Evolutionary conservation across 176 grass and related monocot genomes (phyloP).

Genomic region (Oryza glumipatula): DNA sequence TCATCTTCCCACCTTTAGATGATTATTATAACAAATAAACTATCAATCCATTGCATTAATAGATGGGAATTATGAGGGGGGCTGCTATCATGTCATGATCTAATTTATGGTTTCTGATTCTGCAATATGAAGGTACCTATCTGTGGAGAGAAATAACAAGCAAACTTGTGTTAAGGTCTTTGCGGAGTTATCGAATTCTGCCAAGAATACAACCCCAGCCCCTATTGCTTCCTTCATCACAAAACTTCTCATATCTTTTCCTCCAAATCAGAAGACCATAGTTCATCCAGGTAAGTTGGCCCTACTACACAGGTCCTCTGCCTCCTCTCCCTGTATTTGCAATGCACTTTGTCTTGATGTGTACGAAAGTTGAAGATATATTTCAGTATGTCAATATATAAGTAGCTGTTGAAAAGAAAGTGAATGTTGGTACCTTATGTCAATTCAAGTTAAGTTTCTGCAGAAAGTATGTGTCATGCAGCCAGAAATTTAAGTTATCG

Average conservation of each 20-base stretch:
- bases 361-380: background rate
- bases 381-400: constrained; percentile 11
- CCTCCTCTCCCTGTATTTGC: constrained; percentile 2
- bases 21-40: background rate
- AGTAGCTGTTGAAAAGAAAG: constrained; percentile 4
- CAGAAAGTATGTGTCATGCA: constrained; percentile 3
- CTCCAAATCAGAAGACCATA: constrained; percentile 70
- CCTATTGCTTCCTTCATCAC: constrained; percentile 91
- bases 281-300: constrained; percentile 71
- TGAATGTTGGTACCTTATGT: constrained; percentile 21
- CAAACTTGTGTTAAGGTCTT: constrained; percentile 85
- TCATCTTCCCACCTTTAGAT: background rate
- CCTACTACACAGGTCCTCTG: background rate
- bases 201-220: constrained; percentile 60
- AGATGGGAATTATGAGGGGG: background rate
- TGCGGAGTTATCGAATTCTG: constrained; percentile 63
- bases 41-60: background rate
- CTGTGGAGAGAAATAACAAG: constrained; percentile 94
- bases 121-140: constrained; percentile 72
- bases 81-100: background rate
- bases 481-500: background rate
- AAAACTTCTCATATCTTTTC: constrained; percentile 76
- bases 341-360: background rate
- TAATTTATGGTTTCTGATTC: constrained; percentile 23
- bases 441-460: background rate